Evolutionary conservation across 768 basidiomycete species (phyloP), one percentile per base, ranked within the genome.

Genomic region (Auricularia cornea): DNA sequence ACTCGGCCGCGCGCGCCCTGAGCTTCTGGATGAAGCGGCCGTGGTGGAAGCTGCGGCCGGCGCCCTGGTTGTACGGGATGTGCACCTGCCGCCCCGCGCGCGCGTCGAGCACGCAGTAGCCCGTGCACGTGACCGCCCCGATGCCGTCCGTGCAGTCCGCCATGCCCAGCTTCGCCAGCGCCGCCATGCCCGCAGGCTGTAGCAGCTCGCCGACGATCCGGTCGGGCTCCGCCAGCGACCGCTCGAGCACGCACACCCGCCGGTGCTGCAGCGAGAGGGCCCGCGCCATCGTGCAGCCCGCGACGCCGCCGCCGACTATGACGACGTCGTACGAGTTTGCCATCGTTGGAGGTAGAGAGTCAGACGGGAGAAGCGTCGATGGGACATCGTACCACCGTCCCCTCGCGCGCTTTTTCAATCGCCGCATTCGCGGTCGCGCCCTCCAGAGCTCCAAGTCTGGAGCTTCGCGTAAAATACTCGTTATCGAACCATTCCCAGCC

Each of bases 151-250:
- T 74, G 61, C 86, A 87, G 6, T 76, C 76, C 59, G 83, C 84
- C 67, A 99, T 73, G 0, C 93, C 95, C n/a, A 99, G 83, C 40
- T 82, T 75, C 63, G 83, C 76, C 54, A 99, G 77, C 1, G 93
- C 86, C 14, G 79, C 78, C 28, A 94, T 86, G 1, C 97, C 97
- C 1, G 89, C 94, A 2, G 97, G 97, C 70, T 99, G 97, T 28
- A 99, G 78, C 1, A 98, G 85, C 73, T 99, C 97, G 29, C 97
- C 97, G 35, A 98, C 97, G 67, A 99, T 98, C 20, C 97, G 84
- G 80, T 98, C 94, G 0, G 97, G 97, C 72, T 93, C 90, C 0
- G 88, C 81, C 3, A 98, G 81, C 16, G 95, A 96, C 12, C 96
- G 87, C 74, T 99, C 97, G 62, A 99, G 79, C 0, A 98, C 77